phyloP scores from a whole-genome alignment of 345 rosid species.

The Linum tenue region DNA sequence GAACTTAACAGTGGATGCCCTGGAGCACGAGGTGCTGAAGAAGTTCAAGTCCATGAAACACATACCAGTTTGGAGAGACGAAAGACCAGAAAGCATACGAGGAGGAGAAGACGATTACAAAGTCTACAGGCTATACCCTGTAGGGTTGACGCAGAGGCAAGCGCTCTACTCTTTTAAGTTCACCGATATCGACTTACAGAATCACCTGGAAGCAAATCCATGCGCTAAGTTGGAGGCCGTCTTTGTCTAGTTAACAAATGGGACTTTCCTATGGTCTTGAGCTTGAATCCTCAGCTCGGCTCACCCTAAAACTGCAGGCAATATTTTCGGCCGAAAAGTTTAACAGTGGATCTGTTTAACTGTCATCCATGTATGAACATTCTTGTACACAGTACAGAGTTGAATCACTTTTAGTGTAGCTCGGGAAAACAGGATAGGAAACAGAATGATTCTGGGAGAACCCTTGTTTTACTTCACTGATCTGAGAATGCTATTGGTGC shows the following conservation, averaged over 20 bases:
- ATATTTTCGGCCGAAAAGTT: too few relatives aligned
- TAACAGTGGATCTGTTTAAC: too few relatives aligned
- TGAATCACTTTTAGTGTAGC: too few relatives aligned
- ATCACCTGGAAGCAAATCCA: conserved; percentile 47
- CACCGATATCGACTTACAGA: conserved; percentile 43
- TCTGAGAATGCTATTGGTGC: too few relatives aligned
- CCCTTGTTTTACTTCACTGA: too few relatives aligned
- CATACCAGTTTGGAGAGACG: conserved; percentile 74
- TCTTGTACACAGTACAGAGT: too few relatives aligned
- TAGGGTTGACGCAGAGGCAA: conserved; percentile 82
- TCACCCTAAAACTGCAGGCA: too few relatives aligned
- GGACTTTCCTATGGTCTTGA: background rate
- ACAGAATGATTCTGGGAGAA: too few relatives aligned
- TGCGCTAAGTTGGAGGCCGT: conserved; percentile 80
- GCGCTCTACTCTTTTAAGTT: conserved; percentile 71
- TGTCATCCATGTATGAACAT: too few relatives aligned
- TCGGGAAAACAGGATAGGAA: too few relatives aligned
- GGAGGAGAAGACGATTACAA: conserved; percentile 47
- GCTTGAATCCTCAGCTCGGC: too few relatives aligned
- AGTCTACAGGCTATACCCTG: conserved; percentile 62
- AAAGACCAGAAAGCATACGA: conserved; percentile 68
- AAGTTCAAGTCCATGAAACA: conserved; percentile 62
- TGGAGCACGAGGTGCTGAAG: conserved; percentile 46
- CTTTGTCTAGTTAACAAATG: conserved; percentile 35
- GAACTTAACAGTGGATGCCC: conserved; percentile 42